These are phyloP conservation scores for Lolium rigidum DNA, from an alignment of 176 grass and related monocot genomes.

Conservation along the genomic window DNA sequence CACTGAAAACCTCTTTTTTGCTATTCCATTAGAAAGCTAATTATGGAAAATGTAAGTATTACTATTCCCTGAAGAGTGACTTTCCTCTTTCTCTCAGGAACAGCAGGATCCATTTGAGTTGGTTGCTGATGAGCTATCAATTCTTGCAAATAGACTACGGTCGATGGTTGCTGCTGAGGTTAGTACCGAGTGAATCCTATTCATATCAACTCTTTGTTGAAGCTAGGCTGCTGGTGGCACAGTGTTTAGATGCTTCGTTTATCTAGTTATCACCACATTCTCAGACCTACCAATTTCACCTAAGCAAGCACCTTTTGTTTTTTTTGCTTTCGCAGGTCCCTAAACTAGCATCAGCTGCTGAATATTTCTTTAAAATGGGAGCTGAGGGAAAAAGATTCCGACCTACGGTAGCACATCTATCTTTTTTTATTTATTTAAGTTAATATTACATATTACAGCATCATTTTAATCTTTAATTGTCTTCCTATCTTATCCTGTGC, in stretches of 20 bases:
- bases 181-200: slow-evolving; percentile 19
- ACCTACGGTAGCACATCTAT: slow-evolving; percentile 69
- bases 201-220: neutral
- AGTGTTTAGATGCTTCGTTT: slow-evolving; percentile 27
- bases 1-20: neutral
- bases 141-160: slow-evolving; percentile 82
- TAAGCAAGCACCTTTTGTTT: slow-evolving; percentile 9
- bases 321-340: slow-evolving; percentile 74
- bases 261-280: neutral
- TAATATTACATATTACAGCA: slow-evolving; percentile 20
- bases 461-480: neutral
- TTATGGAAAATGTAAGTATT: neutral
- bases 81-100: slow-evolving; percentile 42
- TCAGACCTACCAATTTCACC: neutral
- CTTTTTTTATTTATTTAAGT: neutral
- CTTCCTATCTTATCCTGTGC: neutral
- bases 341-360: slow-evolving; percentile 90
- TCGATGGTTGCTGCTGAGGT: slow-evolving; percentile 91
- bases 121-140: slow-evolving; percentile 85
- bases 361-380: slow-evolving; percentile 92
- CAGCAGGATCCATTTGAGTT: slow-evolving; percentile 80
- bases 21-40: neutral
- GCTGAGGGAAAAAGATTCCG: slow-evolving; percentile 96
- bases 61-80: neutral
- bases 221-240: neutral